Conservation (phyloP, 73 alveolate genomes). For the Tetrahymena thermophila region DNA sequence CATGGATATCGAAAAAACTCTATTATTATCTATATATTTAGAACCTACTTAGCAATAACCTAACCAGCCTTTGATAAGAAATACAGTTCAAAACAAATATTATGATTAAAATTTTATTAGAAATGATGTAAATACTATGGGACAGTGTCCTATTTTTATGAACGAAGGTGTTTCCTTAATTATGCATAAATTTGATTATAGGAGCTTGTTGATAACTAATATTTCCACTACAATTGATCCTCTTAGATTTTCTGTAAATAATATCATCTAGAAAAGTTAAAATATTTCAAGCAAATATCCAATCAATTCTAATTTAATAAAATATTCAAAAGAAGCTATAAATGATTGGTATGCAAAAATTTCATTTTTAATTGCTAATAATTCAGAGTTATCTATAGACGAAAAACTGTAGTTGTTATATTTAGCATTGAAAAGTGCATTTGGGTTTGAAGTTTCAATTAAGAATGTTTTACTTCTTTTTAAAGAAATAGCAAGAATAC, state of each 20-base stretch:
- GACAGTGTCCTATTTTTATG: background rate
- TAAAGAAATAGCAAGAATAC: background rate
- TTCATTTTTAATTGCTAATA: background rate
- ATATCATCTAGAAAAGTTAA: background rate
- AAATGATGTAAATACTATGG: background rate
- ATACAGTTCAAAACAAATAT: background rate
- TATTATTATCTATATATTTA: background rate
- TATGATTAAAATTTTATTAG: background rate
- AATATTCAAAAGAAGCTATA: background rate
- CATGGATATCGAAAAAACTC: background rate
- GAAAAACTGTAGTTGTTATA: background rate
- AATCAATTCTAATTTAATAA: background rate
- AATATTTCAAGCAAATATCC: background rate
- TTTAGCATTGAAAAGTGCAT: background rate
- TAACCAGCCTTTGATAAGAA: background rate
- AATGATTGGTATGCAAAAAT: background rate
- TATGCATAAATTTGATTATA: background rate
- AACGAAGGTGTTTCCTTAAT: background rate
- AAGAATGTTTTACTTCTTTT: background rate
- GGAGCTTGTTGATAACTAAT: background rate
- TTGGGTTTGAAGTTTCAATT: background rate
- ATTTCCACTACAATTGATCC: background rate
- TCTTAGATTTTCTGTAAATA: background rate
- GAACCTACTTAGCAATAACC: background rate
- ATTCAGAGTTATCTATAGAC: background rate